Conservation (phyloP, 495 filamentous ascomycete species). For the Daldinia vernicosa region DNA sequence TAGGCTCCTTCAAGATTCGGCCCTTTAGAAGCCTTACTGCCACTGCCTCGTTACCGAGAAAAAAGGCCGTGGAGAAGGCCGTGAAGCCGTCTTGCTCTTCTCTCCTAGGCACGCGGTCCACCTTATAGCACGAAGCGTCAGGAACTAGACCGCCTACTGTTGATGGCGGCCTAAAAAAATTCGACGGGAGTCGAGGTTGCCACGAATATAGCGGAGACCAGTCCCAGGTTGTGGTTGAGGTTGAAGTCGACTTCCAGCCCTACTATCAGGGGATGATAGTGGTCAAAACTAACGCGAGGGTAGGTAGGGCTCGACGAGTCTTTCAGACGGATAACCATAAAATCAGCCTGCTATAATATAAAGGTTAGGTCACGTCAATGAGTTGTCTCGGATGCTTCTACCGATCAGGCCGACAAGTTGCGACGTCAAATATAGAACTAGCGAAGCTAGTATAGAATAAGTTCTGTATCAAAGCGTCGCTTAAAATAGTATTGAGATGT, state of each 20-base stretch:
- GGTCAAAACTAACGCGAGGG: background rate
- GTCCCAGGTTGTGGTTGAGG: background rate
- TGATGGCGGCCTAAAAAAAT: background rate
- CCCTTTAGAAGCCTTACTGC: conserved; percentile 1
- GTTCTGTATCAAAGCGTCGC: conserved; percentile 1
- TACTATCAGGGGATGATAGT: background rate
- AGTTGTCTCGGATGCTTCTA: conserved; percentile 21
- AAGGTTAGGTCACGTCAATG: background rate
- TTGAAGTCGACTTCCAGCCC: background rate
- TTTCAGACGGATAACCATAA: conserved; percentile 14
- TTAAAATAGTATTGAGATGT: conserved; percentile 19
- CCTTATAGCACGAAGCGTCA: conserved; percentile 8
- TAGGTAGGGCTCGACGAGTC: conserved; percentile 1
- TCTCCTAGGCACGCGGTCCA: conserved; percentile 13
- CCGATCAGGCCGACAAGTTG: conserved; percentile 35
- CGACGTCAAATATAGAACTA: conserved; percentile 13
- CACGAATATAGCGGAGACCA: background rate
- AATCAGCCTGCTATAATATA: conserved; percentile 27
- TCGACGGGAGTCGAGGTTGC: conserved; percentile 10
- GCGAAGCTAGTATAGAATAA: too few relatives aligned
- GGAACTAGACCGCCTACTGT: conserved; percentile 8
- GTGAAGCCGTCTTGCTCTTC: conserved; percentile 4
- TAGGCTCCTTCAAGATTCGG: background rate
- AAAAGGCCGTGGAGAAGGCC: background rate
- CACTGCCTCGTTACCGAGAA: conserved; percentile 5